A percentile compares a stretch with the other conserved stretches of the same genome.
These are phyloP conservation scores for Geotrichum aggregatum DNA, from an alignment of 1,139 yeast genomes.

Conservation along the genomic window DNA sequence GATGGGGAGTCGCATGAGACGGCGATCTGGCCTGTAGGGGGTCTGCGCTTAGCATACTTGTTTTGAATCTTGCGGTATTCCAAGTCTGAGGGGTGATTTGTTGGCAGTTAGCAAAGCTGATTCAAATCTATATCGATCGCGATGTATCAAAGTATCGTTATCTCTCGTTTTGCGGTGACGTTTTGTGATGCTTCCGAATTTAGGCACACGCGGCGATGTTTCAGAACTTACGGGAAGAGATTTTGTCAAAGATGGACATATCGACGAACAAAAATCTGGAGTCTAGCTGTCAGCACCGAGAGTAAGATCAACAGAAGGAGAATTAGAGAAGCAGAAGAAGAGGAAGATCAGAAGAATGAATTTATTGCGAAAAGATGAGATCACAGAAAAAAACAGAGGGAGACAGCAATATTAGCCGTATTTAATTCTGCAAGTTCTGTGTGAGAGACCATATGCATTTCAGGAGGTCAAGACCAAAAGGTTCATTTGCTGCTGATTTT, in stretches of 20 bases:
- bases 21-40: constrained; percentile 4
- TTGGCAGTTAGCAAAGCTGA: background rate
- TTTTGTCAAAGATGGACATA: constrained; percentile 19
- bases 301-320: background rate
- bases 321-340: background rate
- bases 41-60: constrained; percentile 29
- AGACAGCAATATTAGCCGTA: background rate
- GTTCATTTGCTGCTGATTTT: too few species aligned
- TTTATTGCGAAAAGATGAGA: background rate
- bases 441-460: too few species aligned
- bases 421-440: too few species aligned
- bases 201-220: too few species aligned
- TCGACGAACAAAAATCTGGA: background rate
- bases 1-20: background rate
- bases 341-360: background rate
- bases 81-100: too few species aligned
- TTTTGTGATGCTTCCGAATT: too few species aligned
- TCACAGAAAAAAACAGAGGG: background rate
- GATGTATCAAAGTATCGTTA: too few species aligned
- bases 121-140: too few species aligned
- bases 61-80: constrained; percentile 31
- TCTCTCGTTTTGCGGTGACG: too few species aligned
- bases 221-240: constrained; percentile 21
- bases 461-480: too few species aligned
- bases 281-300: too few species aligned